These are phyloP conservation scores for Corynascus novoguineensis DNA, from an alignment of 495 filamentous ascomycete genomes.

Conservation along the genomic window DNA sequence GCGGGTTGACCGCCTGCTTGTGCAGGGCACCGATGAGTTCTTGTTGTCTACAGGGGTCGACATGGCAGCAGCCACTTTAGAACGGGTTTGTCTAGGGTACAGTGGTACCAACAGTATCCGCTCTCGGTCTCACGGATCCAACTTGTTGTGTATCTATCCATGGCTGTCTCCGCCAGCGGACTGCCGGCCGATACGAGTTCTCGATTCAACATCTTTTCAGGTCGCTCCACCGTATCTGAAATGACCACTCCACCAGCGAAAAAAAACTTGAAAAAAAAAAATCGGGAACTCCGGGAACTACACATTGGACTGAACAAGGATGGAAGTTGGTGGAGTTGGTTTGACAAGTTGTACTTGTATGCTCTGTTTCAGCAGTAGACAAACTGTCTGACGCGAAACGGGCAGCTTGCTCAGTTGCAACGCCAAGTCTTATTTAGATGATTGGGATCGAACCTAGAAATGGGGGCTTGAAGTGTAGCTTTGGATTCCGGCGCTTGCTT, in stretches of 20 bases:
- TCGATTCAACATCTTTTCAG: not conserved
- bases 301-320: not conserved
- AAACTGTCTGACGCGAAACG: too few species aligned
- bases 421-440: too few species aligned
- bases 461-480: too few species aligned
- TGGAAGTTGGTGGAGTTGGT: not conserved
- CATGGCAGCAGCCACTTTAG: constrained; percentile 22
- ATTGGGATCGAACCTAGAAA: too few species aligned
- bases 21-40: constrained; percentile 19
- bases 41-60: constrained; percentile 22
- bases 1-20: not conserved
- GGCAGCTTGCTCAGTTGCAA: too few species aligned
- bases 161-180: not conserved
- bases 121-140: constrained; percentile 5
- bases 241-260: constrained; percentile 13
- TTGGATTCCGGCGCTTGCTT: too few species aligned
- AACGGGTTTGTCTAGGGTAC: constrained; percentile 1
- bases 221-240: constrained; percentile 3
- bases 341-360: too few species aligned
- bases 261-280: too few species aligned
- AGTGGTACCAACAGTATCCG: constrained; percentile 20
- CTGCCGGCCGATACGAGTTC: constrained; percentile 4
- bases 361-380: too few species aligned
- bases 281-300: constrained; percentile 14
- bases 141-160: not conserved